Evolutionary conservation across 2,329 filamentous ascomycete species (phyloP).

Genomic region (Neofusicoccum cordaticola): DNA sequence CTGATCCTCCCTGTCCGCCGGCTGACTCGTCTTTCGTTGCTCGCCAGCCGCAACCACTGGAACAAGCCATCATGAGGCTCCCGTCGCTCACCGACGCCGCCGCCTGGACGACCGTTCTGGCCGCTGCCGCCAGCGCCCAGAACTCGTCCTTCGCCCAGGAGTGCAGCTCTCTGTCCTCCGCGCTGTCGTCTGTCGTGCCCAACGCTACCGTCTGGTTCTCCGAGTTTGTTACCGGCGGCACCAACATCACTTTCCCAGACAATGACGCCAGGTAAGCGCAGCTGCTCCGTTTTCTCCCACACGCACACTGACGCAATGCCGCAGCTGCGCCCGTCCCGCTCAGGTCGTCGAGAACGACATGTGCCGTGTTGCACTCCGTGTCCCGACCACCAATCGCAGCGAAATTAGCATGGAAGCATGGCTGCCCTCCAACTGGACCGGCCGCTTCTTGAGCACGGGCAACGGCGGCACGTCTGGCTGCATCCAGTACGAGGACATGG

Average conservation of each 20-base stretch:
- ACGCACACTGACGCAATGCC: background rate
- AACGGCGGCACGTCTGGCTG: constrained; percentile 45
- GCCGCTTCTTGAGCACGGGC: constrained; percentile 38
- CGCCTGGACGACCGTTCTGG: background rate
- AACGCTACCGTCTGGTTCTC: constrained; percentile 38
- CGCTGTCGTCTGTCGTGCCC: constrained; percentile 21
- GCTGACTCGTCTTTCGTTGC: background rate
- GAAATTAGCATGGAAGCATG: constrained; percentile 46
- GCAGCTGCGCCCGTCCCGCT: constrained; percentile 29
- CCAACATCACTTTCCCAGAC: constrained; percentile 27
- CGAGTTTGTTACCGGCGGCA: constrained; percentile 39
- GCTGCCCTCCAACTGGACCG: constrained; percentile 43
- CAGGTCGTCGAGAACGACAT: constrained; percentile 38
- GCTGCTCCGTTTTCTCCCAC: background rate
- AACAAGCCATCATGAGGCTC: constrained; percentile 5
- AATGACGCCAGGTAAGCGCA: background rate
- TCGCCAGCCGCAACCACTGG: background rate
- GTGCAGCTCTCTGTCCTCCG: constrained; percentile 1
- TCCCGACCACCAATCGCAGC: constrained; percentile 41
- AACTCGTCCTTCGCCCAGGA: constrained; percentile 9
- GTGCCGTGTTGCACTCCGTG: constrained; percentile 43
- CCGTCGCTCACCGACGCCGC: background rate
- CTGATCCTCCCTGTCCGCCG: background rate
- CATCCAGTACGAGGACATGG: constrained; percentile 37
- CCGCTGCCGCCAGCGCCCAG: background rate